Percentiles rank a stretch among this genome's conserved stretches.
phyloP scores from a whole-genome alignment of 1,284 basidiomycete genomes.

The Apiotrichum mycotoxinovorans region DNA sequence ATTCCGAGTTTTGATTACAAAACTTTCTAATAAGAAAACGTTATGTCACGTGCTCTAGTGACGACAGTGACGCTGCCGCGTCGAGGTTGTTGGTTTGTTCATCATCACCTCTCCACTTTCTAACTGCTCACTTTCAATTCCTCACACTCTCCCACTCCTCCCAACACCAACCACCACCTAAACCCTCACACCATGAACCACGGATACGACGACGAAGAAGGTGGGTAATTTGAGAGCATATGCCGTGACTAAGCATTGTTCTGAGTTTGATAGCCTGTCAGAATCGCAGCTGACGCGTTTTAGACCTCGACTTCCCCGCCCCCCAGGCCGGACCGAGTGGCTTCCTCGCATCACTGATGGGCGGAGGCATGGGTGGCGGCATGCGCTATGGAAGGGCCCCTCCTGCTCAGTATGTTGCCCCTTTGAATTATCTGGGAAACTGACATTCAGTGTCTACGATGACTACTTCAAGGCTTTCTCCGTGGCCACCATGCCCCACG shows the following conservation, averaged over 20 bases:
- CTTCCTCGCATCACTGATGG: constrained; percentile 33
- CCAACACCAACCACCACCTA: not conserved
- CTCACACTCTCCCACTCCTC: not conserved
- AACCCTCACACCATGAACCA: constrained; percentile 45
- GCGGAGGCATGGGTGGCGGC: constrained; percentile 20
- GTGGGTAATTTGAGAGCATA: constrained; percentile 8
- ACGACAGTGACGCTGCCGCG: constrained; percentile 1
- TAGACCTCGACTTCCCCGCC: constrained; percentile 23
- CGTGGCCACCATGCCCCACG: constrained; percentile 47
- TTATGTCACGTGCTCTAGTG: not conserved
- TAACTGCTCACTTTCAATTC: not conserved
- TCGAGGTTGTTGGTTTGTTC: not conserved
- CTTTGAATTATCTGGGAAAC: not conserved
- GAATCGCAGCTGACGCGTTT: too few relatives aligned
- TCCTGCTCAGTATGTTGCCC: constrained; percentile 27
- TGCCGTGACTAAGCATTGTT: too few relatives aligned
- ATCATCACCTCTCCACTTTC: not conserved
- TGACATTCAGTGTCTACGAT: constrained; percentile 39
- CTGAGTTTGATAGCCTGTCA: not conserved
- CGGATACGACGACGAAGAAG: constrained; percentile 47
- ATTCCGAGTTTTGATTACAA: not conserved
- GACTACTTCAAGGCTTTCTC: constrained; percentile 52
- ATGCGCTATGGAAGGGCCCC: constrained; percentile 16
- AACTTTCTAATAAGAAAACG: too few relatives aligned
- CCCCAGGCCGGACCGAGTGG: constrained; percentile 24